Evolutionary conservation across 768 basidiomycete species (phyloP).

Genomic region (Neoboletus magnificus): DNA sequence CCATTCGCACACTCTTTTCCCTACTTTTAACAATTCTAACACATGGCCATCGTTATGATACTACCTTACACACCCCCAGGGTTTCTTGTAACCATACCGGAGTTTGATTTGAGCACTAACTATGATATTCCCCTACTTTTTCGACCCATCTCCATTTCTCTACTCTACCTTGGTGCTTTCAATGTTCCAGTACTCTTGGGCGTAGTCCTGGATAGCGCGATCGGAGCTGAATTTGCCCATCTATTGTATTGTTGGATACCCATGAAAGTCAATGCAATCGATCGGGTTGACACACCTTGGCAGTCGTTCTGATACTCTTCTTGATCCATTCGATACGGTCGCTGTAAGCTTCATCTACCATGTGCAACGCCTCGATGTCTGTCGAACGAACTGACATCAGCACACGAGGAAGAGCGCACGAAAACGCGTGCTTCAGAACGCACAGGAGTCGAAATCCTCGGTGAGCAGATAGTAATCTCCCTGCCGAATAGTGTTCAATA

Average conservation of each 20-base stretch:
- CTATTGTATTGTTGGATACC: constrained; percentile 40
- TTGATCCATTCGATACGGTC: constrained; percentile 88
- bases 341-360: constrained; percentile 87
- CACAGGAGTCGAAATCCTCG: constrained; percentile 94
- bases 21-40: constrained; percentile 11
- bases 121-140: constrained; percentile 7
- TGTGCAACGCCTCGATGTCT: constrained; percentile 78
- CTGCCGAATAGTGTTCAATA: constrained; percentile 73
- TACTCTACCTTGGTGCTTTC: constrained; percentile 43
- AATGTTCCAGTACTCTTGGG: constrained; percentile 83
- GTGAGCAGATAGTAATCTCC: constrained; percentile 78
- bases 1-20: neutral
- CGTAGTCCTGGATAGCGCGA: constrained; percentile 88
- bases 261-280: constrained; percentile 65
- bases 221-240: constrained; percentile 99
- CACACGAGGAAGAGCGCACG: neutral
- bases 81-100: constrained; percentile 4
- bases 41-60: constrained; percentile 12
- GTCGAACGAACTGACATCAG: neutral
- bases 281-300: constrained; percentile 47
- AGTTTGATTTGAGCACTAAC: constrained; percentile 3
- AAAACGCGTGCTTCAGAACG: constrained; percentile 22
- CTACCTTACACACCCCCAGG: constrained; percentile 7
- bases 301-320: constrained; percentile 82
- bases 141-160: neutral